Conservation (phyloP, 768 basidiomycete genomes). For the Zangia roseola region DNA sequence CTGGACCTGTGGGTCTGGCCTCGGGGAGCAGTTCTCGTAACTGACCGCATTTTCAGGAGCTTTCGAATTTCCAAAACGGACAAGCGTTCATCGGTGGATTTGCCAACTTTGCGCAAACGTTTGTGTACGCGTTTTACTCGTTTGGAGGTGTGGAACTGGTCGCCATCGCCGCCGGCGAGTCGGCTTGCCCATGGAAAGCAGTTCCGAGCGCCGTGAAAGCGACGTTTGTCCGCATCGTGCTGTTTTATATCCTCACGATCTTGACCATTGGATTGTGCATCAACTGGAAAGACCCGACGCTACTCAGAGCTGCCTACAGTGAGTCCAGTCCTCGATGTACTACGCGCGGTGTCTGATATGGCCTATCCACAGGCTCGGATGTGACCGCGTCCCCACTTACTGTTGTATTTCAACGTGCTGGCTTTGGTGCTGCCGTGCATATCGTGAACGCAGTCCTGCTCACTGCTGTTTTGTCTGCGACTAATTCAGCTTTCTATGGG, state of each 20-base stretch:
- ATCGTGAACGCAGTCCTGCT: slow-evolving; percentile 67
- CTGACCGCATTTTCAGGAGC: slow-evolving; percentile 39
- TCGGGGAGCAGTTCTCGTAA: neutral
- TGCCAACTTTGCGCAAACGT: slow-evolving; percentile 51
- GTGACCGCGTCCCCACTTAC: slow-evolving; percentile 63
- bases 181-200: slow-evolving; percentile 57
- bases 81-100: slow-evolving; percentile 58
- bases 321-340: slow-evolving; percentile 13
- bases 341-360: neutral
- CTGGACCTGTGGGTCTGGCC: slow-evolving; percentile 48
- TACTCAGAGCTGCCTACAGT: slow-evolving; percentile 48
- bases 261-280: slow-evolving; percentile 66
- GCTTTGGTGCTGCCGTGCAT: slow-evolving; percentile 60
- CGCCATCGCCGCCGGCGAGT: slow-evolving; percentile 71
- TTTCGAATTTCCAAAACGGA: slow-evolving; percentile 46
- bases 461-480: slow-evolving; percentile 64
- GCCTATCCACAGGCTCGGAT: slow-evolving; percentile 36
- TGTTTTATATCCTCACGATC: slow-evolving; percentile 66
- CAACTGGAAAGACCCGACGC: slow-evolving; percentile 54
- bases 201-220: slow-evolving; percentile 66
- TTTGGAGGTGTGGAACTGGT: slow-evolving; percentile 71
- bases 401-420: slow-evolving; percentile 60
- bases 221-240: slow-evolving; percentile 62
- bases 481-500: slow-evolving; percentile 64
- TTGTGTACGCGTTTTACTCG: slow-evolving; percentile 71